Base-by-base conservation (phyloP, 192 early-diverging fungal genomes). In the Dissophora ornata region DNA sequence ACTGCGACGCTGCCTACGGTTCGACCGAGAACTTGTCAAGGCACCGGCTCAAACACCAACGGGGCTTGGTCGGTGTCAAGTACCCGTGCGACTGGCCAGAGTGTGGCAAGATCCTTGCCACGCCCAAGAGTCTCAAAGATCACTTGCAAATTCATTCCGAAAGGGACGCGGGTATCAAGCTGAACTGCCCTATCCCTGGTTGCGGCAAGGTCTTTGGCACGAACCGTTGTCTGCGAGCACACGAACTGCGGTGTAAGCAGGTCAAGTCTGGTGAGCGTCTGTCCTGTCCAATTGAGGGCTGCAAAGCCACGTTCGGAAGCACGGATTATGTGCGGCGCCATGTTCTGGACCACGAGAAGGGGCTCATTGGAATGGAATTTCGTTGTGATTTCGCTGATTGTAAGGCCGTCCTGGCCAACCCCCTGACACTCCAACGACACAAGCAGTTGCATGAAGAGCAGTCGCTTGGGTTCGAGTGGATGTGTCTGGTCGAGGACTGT, bases 271-370 rank as follows among this genome's bases (percentile, higher is more conserved):
- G 73, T 1, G 73, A 67, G 42, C 50, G 65, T 12, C 25, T 77
- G 16, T 58, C 63, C 1, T 77, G 73, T 34, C 73, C 73, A 2
- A 62, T 77, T 18, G 58, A 60, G 13, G 64, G 57, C 3, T 77
- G 73, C 53, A 56, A 44, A 2, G 51, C 65, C 18, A 77, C 63
- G 24, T 77, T 77, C 48, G 73, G 73, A 2, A 77, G 73, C 44
- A 67, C 73, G 24, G 73, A 77, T 30, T 77, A 77, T 45, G 73
- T 77, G 25, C 64, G 73, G 11, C 73, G 73, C 22, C 73, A 77
- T 44, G 73, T 77, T 25, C 59, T 77, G 22, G 73, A 77, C 53
- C 73, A 77, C 33, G 73, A 77, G 73, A 77, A 77, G 21, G 73
- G 73, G 4, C 46, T 77, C 33, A 62, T 77, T 33, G 73, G 73